Evolutionary conservation across 2,329 filamentous ascomycete genomes (phyloP).

Genomic region (Diaporthe humulicola): DNA sequence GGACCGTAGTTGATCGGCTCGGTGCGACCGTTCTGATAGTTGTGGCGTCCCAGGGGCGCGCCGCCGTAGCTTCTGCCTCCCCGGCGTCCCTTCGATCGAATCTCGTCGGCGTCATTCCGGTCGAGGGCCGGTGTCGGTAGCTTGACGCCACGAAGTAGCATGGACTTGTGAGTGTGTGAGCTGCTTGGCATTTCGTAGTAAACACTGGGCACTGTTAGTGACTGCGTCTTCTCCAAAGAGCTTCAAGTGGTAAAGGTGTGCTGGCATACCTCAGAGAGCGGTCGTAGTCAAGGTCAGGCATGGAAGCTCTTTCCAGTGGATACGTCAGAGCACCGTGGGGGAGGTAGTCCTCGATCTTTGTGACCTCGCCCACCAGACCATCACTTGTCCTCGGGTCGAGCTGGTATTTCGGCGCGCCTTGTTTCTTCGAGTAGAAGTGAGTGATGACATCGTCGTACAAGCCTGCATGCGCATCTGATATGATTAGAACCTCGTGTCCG

Average conservation of each 20-base stretch:
- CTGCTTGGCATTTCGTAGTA: conserved; percentile 85
- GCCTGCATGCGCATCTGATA: conserved; percentile 83
- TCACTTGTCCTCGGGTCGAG: conserved; percentile 82
- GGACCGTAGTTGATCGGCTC: conserved; percentile 67
- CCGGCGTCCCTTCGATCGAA: conserved; percentile 75
- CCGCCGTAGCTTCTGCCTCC: conserved; percentile 80
- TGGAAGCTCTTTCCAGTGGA: conserved; percentile 77
- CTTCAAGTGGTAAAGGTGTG: conserved; percentile 11
- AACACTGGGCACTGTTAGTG: conserved; percentile 70
- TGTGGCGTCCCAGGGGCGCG: conserved; percentile 63
- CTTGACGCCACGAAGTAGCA: conserved; percentile 88
- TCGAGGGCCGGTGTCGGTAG: conserved; percentile 80
- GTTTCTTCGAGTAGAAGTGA: conserved; percentile 93
- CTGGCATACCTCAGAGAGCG: conserved; percentile 81
- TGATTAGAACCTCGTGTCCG: conserved; percentile 84
- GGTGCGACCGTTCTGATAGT: conserved; percentile 56
- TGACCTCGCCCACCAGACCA: conserved; percentile 83
- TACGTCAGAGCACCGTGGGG: conserved; percentile 87
- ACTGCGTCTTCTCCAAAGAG: background rate
- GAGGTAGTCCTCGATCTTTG: conserved; percentile 86
- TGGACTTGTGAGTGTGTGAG: conserved; percentile 86
- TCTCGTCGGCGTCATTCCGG: conserved; percentile 79
- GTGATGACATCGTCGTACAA: conserved; percentile 87
- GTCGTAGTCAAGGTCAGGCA: conserved; percentile 87
- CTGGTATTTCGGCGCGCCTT: conserved; percentile 74